Base-by-base conservation (phyloP, 768 basidiomycete genomes). In the Hericium alpestre region DNA sequence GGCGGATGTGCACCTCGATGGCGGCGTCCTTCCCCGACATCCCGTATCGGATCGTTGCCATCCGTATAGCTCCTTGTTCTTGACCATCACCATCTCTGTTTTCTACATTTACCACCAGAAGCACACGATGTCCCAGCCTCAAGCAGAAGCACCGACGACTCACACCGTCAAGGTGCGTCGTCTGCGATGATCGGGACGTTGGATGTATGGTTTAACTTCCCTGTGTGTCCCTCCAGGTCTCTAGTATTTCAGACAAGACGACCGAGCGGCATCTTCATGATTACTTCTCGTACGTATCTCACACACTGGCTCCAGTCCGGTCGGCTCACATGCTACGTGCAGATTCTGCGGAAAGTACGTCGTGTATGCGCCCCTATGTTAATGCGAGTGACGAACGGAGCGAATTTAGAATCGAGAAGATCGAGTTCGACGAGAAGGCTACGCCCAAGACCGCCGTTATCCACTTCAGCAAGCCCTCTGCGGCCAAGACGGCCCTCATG, bases 331-430 rank as follows among this genome's bases (percentile, higher is more conserved):
- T 27, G 13, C 2, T 38, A 43, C 40, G 5, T 2, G 8, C 59
- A 90, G 88, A 2, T 96, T 95, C 73, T 96, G 93, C 67, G 93
- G 93, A 74, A 86, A 81, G 85, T 85, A 65, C 65, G 80, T 65
- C 4, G 15, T 20, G 12, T 41, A 55, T n/a, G 23, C 32, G 2
- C 32, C 46, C n/a, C 18, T 13, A 20, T 43, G 16, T 20, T 13
- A 3, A 37, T 23, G 22, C 18, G 12, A 51, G 51, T 39, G 62
- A 66, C 58, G 57, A 18, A n/a, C 38, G 47, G 55, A 61, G 60
- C 53, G 41, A 25, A 43, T 22, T 52, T 63, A 90, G 85, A 65
- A 91, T 93, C 69, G 66, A 69, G 16, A 74, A 75, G n/a, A 82
- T 93, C 67, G 80, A 88, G 25, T 66, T 73, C 67, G 74, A 80